Base-by-base conservation (phyloP, 2,329 filamentous ascomycete genomes). In the Alternaria sp. region DNA sequence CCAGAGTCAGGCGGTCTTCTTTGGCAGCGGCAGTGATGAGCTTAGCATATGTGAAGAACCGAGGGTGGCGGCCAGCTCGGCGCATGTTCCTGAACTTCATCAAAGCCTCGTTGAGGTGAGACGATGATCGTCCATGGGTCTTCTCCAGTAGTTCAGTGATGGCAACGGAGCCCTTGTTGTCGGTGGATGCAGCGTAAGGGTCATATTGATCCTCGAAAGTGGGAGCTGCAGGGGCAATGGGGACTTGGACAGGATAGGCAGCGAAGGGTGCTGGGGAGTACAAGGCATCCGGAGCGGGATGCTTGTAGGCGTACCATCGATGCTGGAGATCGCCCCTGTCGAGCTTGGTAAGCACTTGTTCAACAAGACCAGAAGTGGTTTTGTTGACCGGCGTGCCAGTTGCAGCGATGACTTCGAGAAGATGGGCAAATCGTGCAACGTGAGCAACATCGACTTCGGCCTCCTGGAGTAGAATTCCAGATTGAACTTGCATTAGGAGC, bases 11-110 rank as follows among this genome's bases (percentile, higher is more conserved):
- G 74, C 94, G 93, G 72, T 91, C 87, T 65, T 93, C 90, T 73
- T 94, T 93, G 54, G 94, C 92, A 65, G 94, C 94, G 59, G 92
- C 91, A 48, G 91, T 89, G 73, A 99, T 97, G 67, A 99, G 85
- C 85, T 97, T 98, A 51, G 94, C 93, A 72, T 98, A 97, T 1
- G 94, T 97, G 78, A 97, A 95, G 82, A 98, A 98, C 61, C 94
- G 89, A 53, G 94, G 93, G 77, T 97, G 93, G 75, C 93, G 90
- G 64, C 94, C 94, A 73, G 92, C 88, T 60, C 94, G 92, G 65
- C 95, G 93, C 83, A 97, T 97, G 81, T 96, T 97, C 77, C 90
- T 91, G 81, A 98, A 92, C 69, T 93, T 91, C 65, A 85, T 85
- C 63, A 98, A 82, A 36, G 93, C 92, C 66, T 97, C 93, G 65